Evolutionary conservation across 2,329 filamentous ascomycete genomes (phyloP), one percentile per base, ranked within the genome.

Genomic region (Ceratocystis papillata): DNA sequence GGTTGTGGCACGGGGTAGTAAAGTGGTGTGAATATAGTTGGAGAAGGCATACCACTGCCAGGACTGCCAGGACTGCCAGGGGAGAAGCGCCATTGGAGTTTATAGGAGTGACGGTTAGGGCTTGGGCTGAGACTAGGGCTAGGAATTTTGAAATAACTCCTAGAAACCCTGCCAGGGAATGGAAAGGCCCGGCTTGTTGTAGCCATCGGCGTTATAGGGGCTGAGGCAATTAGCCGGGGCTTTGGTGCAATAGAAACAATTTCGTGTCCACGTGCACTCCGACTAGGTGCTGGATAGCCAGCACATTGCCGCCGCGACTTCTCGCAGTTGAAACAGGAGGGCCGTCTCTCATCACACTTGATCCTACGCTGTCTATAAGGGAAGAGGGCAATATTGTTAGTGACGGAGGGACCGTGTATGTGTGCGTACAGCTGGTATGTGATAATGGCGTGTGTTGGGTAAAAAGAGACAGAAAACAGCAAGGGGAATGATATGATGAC

Each of bases 271-370:
- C 77, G 74, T 44, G 76, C 76, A 67, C 77, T 75, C 55, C 82
- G 78, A 30, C 77, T 76, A 37, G 82, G 82, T 3, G 82, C 79
- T n/a, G 81, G 83, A 70, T 87, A 87, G 69, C 85, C 85, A 37
- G 79, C 76, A 74, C 85, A 88, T 17, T 71, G 70, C 70, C 81
- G 84, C 68, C 80, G 83, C 60, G 83, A 83, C 62, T 80, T 79
- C 44, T 82, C 76, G 71, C 85, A 87, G 72, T 85, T 82, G 15
- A 77, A 77, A 72, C 85, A 87, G 33, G 78, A 76, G 6, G 85
- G 85, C 65, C 84, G 81, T 69, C 74, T 77, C 74, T 87, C 85
- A 72, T 87, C 85, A 72, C 85, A 87, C 73, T 87, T 87, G 69
- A 87, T 85, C 69, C 82, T 79, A 69, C 84, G 78, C 69, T 78